Base-by-base conservation (phyloP, 495 filamentous ascomycete species). In the Lindgomyces ingoldianus region DNA sequence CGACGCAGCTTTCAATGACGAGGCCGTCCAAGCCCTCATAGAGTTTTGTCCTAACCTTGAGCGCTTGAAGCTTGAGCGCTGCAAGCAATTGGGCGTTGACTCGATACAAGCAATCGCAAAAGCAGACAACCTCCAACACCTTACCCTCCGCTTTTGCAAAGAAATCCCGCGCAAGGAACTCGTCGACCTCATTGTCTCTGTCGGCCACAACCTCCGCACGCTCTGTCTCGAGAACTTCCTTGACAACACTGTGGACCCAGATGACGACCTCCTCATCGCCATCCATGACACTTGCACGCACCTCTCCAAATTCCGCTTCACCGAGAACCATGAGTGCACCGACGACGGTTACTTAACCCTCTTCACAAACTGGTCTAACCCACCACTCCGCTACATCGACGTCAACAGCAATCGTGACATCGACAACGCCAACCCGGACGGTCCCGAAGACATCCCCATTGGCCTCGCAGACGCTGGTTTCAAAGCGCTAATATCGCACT, bases 401-500 rank as follows among this genome's bases (percentile, higher is more conserved):
- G 75, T 97, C 29, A 84, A 86, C 50, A 85, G 84, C 48, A 89
- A 85, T 58, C 86, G 91, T 29, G 83, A 91, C 65, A 69, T 92
- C 26, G 91, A 96, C 66, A 82, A 88, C 62, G 70, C 79, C 21
- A 91, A 88, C 68, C 81, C 85, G 1, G 77, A 86, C 61, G 85
- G 84, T 1, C 84, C 82, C 4, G 68, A 72, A 33, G 72, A 76
- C 18, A 77, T 83, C 45, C 77, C 79, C 19, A 75, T 89, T 29
- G 91, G 91, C 18, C 83, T 96, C 56, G 89, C 85, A 46, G 87
- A 85, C 10, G 71, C 79, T 41, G 91, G 89, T 0, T 93, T 97
- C 74, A 68, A 80, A 48, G 87, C 91, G 1, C 74, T 96, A 53
- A 96, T 97, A 89, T 75, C 75, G n/a, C 92, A 96, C 70, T 96